Conservation (phyloP, 164 flowering plant genomes). For the Stephania japonica region DNA sequence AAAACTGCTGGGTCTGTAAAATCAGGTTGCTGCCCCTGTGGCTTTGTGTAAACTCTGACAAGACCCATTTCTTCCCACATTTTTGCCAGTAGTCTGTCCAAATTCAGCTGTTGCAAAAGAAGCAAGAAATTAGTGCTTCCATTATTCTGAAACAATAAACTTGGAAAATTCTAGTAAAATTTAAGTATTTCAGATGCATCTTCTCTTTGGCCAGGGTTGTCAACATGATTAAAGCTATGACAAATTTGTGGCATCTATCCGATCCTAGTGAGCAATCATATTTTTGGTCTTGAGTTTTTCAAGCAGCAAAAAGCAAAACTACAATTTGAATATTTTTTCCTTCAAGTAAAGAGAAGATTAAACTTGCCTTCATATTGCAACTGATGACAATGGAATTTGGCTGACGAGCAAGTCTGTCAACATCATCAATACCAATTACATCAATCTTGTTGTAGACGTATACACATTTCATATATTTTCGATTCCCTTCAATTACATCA, state of each 20-base stretch:
- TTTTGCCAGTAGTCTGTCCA: constrained; percentile 13
- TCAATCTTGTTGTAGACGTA: constrained; percentile 99
- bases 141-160: not conserved
- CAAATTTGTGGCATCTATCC: not conserved
- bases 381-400: constrained; percentile 98
- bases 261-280: not conserved
- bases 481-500: constrained; percentile 98
- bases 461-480: constrained; percentile 94
- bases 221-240: not conserved
- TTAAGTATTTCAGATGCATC: not conserved
- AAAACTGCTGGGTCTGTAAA: constrained; percentile 91
- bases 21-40: constrained; percentile 99
- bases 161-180: not conserved
- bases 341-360: not conserved
- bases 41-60: constrained; percentile 34
- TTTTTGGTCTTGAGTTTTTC: not conserved
- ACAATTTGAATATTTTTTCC: not conserved
- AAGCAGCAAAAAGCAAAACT: not conserved
- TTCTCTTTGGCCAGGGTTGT: not conserved
- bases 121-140: not conserved
- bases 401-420: constrained; percentile 86
- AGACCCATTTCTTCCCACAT: constrained; percentile 16
- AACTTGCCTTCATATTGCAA: constrained; percentile 82
- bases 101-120: constrained; percentile 4
- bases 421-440: constrained; percentile 97